Base-by-base conservation (phyloP, 2,329 filamentous ascomycete genomes). In the Fusarium sp. region DNA sequence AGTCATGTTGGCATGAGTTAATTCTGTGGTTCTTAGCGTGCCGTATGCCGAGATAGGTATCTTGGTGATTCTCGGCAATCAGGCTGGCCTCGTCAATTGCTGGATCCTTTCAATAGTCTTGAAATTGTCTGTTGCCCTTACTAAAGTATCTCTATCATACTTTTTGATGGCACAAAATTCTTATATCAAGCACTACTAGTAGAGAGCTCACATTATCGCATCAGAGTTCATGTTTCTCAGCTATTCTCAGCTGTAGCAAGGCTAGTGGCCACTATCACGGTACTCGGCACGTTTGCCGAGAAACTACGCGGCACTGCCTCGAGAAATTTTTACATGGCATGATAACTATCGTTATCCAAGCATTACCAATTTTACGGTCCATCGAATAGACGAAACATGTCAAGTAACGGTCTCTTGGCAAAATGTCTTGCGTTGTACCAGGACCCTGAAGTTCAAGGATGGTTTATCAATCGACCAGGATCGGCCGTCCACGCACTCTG, bases 241-340 rank as follows among this genome's bases (percentile, higher is more conserved):
- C 26, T n/a, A 10, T 51, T 18, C 48, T 51, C 20, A n/a, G 4
- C 26, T n/a, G 10, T 48, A 30, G 26, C 26, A 17, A 30, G 20
- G 20, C 45, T 48, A 30, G 20, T 6, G 8, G 20, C 45, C 45
- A 30, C 26, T 30, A 48, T 48, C 28, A 11, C 47, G 47, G 36
- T 18, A 55, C 15, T 61, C 58, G 47, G 58, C 58, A 61, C n/a
- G 30, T 55, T 42, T 61, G 36, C 58, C 58, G 47, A 55, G 18
- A 18, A 52, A 26, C 48, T 13, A 39, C n/a, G n/a, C 47, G 28
- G 36, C 58, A 42, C 47, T 34, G 45, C 24, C 47, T 41, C 47
- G 12, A 28, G 17, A 26, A 24, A 34, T 5, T 55, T 41, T 42
- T 26, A 7, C 28, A 41, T 55, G 47, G 28, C 47, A 41, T 32